Evolutionary conservation across 306 rosid species (phyloP).

Genomic region (Rosa rugosa): DNA sequence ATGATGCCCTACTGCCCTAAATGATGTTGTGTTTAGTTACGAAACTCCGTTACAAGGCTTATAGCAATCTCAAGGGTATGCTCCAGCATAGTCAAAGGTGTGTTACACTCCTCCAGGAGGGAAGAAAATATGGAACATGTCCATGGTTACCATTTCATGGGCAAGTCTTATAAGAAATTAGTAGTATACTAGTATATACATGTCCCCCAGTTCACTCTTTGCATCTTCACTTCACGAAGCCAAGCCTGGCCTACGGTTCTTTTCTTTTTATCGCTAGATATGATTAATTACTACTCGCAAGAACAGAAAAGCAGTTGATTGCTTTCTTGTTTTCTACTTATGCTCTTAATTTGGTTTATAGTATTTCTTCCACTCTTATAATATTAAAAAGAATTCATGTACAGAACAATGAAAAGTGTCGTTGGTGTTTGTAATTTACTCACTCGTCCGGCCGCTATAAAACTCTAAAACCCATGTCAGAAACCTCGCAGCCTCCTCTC

Average conservation of each 20-base stretch:
- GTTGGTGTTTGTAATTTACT: background rate
- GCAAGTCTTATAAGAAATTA: background rate
- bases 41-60: background rate
- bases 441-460: background rate
- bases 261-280: background rate
- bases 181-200: background rate
- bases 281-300: background rate
- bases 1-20: too few relatives aligned
- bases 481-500: background rate
- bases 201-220: background rate
- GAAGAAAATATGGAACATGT: background rate
- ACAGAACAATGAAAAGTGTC: background rate
- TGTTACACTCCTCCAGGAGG: background rate
- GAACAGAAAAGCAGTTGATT: conserved; percentile 2
- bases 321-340: background rate
- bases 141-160: background rate
- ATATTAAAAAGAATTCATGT: background rate
- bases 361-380: background rate
- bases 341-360: background rate
- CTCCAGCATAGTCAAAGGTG: background rate
- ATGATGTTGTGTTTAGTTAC: background rate
- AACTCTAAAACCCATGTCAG: background rate
- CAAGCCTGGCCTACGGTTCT: conserved; percentile 1
- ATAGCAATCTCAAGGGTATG: background rate
- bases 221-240: conserved; percentile 4